These are phyloP conservation scores for Capronia americana DNA, from an alignment of 2,329 filamentous ascomycete genomes.

Conservation along the genomic window DNA sequence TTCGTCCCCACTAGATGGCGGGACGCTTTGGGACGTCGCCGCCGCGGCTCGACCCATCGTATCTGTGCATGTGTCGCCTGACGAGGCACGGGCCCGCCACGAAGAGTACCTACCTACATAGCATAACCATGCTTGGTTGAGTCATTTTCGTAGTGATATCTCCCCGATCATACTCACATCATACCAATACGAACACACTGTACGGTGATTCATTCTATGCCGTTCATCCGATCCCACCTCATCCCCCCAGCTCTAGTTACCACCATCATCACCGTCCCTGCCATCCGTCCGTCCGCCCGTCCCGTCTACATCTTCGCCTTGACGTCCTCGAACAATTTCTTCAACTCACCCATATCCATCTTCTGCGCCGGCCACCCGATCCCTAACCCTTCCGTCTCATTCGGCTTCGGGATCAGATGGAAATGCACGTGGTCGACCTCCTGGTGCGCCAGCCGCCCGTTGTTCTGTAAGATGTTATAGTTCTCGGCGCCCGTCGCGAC, in stretches of 20 bases:
- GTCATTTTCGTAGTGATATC: neutral
- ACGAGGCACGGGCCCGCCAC: neutral
- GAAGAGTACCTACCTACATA: slow-evolving; percentile 1
- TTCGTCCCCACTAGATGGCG: neutral
- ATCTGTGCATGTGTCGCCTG: neutral
- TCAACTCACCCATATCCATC: slow-evolving; percentile 81
- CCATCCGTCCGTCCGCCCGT: neutral
- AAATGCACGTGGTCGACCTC: slow-evolving; percentile 94
- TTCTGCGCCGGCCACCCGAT: slow-evolving; percentile 79
- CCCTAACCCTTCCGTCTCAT: slow-evolving; percentile 76
- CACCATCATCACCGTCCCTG: neutral
- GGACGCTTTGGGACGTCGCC: neutral
- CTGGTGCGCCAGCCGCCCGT: slow-evolving; percentile 89
- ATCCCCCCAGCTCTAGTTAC: neutral
- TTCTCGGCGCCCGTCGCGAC: slow-evolving; percentile 75
- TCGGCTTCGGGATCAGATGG: slow-evolving; percentile 98
- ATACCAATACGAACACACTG: neutral
- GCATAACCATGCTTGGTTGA: neutral
- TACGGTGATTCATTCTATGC: neutral
- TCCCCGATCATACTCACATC: neutral
- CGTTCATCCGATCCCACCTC: neutral
- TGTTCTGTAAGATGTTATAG: slow-evolving; percentile 97
- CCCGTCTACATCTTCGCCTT: slow-evolving; percentile 80
- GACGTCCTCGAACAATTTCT: slow-evolving; percentile 79
- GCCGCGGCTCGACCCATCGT: neutral